Evolutionary conservation across 129 eudicot genomes (phyloP).

Genomic region (Flaveria bidentis): DNA sequence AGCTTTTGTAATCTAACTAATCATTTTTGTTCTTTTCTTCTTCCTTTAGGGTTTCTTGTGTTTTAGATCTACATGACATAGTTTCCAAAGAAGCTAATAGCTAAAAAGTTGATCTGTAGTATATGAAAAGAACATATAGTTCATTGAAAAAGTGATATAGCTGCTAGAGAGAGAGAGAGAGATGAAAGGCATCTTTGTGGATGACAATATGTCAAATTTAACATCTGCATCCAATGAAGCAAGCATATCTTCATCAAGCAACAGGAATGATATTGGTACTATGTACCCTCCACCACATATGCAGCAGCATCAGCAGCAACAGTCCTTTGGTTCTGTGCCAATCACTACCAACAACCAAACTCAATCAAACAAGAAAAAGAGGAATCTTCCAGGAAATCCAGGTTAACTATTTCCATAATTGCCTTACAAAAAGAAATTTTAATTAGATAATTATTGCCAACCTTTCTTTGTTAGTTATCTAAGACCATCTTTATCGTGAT

Average conservation of each 20-base stretch:
- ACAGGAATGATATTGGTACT: conserved; percentile 57
- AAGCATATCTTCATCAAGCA: conserved; percentile 58
- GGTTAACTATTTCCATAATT: conserved; percentile 19
- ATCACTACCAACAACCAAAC: conserved; percentile 33
- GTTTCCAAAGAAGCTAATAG: conserved; percentile 7
- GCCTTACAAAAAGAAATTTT: too few relatives aligned
- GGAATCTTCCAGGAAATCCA: conserved; percentile 81
- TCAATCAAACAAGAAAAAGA: conserved; percentile 60
- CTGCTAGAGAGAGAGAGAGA: conserved; percentile 17
- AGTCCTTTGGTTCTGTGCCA: conserved; percentile 49
- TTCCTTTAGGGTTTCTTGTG: conserved; percentile 39
- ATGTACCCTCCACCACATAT: conserved; percentile 49
- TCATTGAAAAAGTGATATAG: conserved; percentile 2
- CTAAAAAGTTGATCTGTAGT: conserved; percentile 24
- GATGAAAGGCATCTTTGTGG: conserved; percentile 49
- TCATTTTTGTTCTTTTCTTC: conserved; percentile 30
- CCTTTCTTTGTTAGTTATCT: not conserved
- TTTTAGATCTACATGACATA: conserved; percentile 35
- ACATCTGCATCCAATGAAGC: conserved; percentile 77
- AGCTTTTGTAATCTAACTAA: conserved; percentile 29
- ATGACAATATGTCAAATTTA: conserved; percentile 67
- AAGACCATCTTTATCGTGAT: too few relatives aligned
- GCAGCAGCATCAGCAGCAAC: conserved; percentile 41
- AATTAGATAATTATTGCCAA: not conserved
- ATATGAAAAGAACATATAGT: conserved; percentile 21